phyloP scores from a whole-genome alignment of 192 early-diverging fungal genomes.

The Backusella mclennaniae region DNA sequence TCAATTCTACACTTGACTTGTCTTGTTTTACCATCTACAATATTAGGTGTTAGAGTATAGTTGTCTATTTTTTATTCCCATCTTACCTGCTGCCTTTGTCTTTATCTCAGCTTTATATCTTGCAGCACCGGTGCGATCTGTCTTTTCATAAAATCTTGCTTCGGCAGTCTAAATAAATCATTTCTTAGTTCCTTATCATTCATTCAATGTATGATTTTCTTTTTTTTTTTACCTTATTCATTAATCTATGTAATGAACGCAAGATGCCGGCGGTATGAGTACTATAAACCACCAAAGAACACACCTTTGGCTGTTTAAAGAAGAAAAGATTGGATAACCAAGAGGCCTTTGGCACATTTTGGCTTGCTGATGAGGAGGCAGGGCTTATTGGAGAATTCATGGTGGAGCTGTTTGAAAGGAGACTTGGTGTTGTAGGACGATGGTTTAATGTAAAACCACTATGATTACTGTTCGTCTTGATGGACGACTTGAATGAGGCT shows the following conservation, averaged over 20 bases:
- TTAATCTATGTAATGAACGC: constrained; percentile 12
- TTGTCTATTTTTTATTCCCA: neutral
- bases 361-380: neutral
- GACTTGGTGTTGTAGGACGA: constrained; percentile 26
- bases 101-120: constrained; percentile 32
- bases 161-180: neutral
- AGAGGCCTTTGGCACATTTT: constrained; percentile 14
- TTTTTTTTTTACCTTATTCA: constrained; percentile 16
- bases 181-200: neutral
- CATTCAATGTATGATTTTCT: neutral
- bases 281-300: constrained; percentile 16
- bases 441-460: constrained; percentile 11
- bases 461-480: constrained; percentile 7
- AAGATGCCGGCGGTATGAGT: constrained; percentile 11
- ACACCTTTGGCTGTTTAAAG: constrained; percentile 32
- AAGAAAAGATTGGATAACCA: constrained; percentile 30
- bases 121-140: constrained; percentile 10
- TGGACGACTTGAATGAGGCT: constrained; percentile 18
- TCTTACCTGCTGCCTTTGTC: constrained; percentile 12
- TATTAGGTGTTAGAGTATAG: neutral
- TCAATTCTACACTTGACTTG: constrained; percentile 34
- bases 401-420: constrained; percentile 25
- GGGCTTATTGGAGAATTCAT: constrained; percentile 13
- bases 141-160: constrained; percentile 28
- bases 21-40: constrained; percentile 8